Base-by-base conservation (phyloP, 345 rosid genomes). In the Hibiscus tridactylites region DNA sequence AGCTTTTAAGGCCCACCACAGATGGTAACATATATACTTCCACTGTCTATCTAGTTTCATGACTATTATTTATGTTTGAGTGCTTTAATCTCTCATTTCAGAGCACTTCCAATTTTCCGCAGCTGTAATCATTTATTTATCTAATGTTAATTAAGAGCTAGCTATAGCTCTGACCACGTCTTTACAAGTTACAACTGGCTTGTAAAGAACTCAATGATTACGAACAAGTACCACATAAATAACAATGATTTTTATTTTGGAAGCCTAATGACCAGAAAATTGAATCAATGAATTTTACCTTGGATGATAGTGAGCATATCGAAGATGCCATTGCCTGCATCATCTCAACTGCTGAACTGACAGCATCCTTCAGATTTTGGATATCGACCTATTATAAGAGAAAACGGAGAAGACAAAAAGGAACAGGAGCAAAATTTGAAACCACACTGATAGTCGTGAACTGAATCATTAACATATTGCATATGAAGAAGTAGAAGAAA, bases 251-350 rank as follows among this genome's bases (percentile, higher is more conserved):
- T n/a, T 29, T 9, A 1, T 69, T 52, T 35, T 17, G 50, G 13
- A 19, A 42, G 29, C 61, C 65, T 49, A 71, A 63, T 35, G 37
- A 33, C 31, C 37, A 61, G 28, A 46, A 76, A 61, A 67, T 57
- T 49, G 52, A 56, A 12, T 29, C 16, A 50, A 68, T n/a, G 44
- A 68, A 68, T 68, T 42, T 76, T 83, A 91, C 99, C 92, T 90
- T 89, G 2, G 75, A 81, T 66, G 86, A 81, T 29, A 85, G 76
- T 44, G 71, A 83, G 84, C 84, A 85, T 80, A 90, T 80, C 3
- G 93, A 86, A 64, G 97, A 86, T 24, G 85, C 86, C 96, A 95
- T 87, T 79, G 88, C 89, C 60, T 88, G 97, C 97, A 91, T 90
- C 16, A 82, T 88, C 77, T 89, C 93, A 70, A 86, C 88, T 8